Percentiles rank a stretch among this genome's conserved stretches.
Evolutionary conservation across 352 stramenopile species (phyloP).

Genomic region (Aphanomyces cochlioides): DNA sequence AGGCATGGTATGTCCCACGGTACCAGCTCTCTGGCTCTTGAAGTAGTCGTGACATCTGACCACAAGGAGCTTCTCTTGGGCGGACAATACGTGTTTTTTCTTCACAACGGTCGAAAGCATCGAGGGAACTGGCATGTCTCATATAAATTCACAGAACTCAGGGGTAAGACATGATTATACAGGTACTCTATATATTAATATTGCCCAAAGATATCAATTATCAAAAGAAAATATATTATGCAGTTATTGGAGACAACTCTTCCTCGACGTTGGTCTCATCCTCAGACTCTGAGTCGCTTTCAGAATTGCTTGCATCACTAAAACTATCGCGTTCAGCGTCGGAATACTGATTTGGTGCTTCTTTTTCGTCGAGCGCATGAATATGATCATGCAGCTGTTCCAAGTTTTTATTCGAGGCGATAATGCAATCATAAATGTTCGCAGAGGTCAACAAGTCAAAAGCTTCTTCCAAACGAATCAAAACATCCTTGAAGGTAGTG

Average conservation of each 20-base stretch:
- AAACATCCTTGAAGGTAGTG: neutral
- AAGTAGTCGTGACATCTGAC: neutral
- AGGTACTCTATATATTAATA: neutral
- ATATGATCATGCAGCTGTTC: too few species aligned
- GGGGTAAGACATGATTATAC: neutral
- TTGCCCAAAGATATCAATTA: neutral
- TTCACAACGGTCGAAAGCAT: slow-evolving; percentile 1
- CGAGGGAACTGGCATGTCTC: neutral
- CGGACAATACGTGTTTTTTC: neutral
- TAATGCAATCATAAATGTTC: neutral
- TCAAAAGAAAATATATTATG: too few species aligned
- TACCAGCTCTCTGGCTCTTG: too few species aligned
- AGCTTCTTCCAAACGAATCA: neutral
- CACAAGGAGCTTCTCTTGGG: neutral
- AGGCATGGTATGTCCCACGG: neutral
- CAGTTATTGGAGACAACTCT: too few species aligned
- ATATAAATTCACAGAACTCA: neutral
- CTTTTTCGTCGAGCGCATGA: too few species aligned
- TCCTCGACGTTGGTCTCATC: too few species aligned
- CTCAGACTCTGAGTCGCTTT: too few species aligned
- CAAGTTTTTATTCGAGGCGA: too few species aligned
- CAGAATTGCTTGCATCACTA: too few species aligned
- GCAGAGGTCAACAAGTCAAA: neutral
- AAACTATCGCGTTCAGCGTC: too few species aligned
- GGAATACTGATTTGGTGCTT: too few species aligned